Evolutionary conservation across 306 rosid species (phyloP), one percentile per base, ranked within the genome.

Genomic region (Acacia confusa): DNA sequence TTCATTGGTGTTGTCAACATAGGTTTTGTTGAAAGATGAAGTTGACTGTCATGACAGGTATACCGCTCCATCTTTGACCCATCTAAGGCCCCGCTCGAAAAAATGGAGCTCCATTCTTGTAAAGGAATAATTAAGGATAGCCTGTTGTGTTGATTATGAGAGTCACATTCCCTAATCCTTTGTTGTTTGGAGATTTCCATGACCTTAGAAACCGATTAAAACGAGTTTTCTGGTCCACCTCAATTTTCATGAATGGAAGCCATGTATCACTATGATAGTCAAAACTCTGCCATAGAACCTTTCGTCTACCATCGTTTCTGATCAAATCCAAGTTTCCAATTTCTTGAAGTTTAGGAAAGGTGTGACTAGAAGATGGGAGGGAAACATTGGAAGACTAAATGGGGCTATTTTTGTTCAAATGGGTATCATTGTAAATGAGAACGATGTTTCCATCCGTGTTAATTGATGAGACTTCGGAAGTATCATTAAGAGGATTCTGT

Each of bases 81-180:
- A 83, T 83, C 91, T 88, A 87, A 2, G 76, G 24, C 24, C 86
- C 81, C 17, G 25, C 67, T 0, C 84, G 68, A 86, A 88, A 84
- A 13, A 25, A 47, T 0, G 84, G 74, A 55, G 1, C 2, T 3
- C 16, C 11, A 0, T 70, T 45, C 2, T 65, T 72, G 55, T 75
- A 65, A 0, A 83, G 47, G 69, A 50, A 88, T 3, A 78, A 7
- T 0, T 88, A 84, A 1, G 89, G 81, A 28, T 22, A 57, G 19
- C 84, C 84, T 1, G 68, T 66, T 9, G 86, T 85, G 44, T 81
- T 50, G 25, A 68, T 68, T 7, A 28, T 68, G 1, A 68, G 0
- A 5, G 55, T 48, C 16, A 4, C 55, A 1, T n/a, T 38, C 72
- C 6, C 93, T 90, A 0, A 50, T 75, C 40, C 86, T 89, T 94